These are phyloP conservation scores for Rhizopus microsporus DNA, from an alignment of 371 early-diverging fungal species.

Conservation along the genomic window DNA sequence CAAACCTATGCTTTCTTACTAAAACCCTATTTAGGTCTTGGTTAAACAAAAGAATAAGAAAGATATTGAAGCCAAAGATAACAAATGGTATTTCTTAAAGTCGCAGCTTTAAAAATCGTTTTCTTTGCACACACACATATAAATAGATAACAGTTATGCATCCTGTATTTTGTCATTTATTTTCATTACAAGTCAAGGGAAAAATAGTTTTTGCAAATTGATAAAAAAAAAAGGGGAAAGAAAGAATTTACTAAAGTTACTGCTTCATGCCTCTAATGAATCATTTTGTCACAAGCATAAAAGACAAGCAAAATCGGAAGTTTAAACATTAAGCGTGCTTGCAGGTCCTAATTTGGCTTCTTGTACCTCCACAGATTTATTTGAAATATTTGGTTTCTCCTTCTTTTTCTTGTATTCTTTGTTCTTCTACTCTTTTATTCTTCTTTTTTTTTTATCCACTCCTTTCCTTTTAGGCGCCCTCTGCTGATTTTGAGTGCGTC, in stretches of 20 bases:
- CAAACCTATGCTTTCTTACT: not conserved
- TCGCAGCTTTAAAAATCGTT: slow-evolving; percentile 20
- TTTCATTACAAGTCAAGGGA: no score
- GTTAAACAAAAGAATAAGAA: slow-evolving; percentile 9
- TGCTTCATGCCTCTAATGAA: no score
- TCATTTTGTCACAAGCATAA: no score
- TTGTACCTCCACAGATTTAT: not conserved
- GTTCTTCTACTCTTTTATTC: not conserved
- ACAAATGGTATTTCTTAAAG: slow-evolving; percentile 42
- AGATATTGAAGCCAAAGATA: slow-evolving; percentile 18
- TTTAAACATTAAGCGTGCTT: slow-evolving; percentile 1
- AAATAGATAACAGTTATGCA: no score
- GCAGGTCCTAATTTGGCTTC: not conserved
- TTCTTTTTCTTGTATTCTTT: not conserved
- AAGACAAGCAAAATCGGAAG: not conserved
- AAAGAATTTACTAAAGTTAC: not conserved
- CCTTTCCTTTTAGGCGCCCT: slow-evolving; percentile 2
- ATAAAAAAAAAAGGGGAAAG: not conserved
- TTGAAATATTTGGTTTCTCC: slow-evolving; percentile 8
- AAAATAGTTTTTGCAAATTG: no score
- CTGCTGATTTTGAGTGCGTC: no score
- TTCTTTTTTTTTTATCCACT: slow-evolving; percentile 1
- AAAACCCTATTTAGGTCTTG: not conserved
- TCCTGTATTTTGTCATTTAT: no score
- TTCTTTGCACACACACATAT: not conserved